Evolutionary conservation across 352 stramenopile species (phyloP), one percentile per base, ranked within the genome.

Genomic region (Globisporangium radiosum): DNA sequence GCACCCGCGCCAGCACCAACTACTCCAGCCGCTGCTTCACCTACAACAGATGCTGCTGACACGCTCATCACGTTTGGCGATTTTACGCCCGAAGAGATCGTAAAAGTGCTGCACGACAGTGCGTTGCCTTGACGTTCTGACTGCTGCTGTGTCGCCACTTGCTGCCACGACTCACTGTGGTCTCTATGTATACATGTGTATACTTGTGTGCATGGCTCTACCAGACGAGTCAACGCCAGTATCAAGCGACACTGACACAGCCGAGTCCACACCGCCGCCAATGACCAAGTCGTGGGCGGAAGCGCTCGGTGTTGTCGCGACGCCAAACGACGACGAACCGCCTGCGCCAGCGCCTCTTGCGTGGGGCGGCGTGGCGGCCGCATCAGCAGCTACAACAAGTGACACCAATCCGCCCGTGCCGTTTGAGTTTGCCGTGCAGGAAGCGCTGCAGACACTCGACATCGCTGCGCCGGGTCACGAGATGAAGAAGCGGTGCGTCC

Each of bases 401-500:
- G 36, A 55, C 15, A 59, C 70, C 14, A 52, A 37, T 19, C 10
- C n/a, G 2, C 57, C 63, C 6, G 19, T 88, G 53, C 37, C 64
- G 40, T 90, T 94, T 58, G 81, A 92, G 44, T 67, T 78, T 11
- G 85, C 80, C 6, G 71, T 94, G 25, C 82, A 94, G 54, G 64
- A 77, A 15, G 81, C 80, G 17, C 73, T 94, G 4, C 39, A 65
- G 37, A 45, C 50, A 11, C 62, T 94, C 25, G 71, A 92, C 15
- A 67, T 92, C 36, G 73, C 70, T 45, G 67, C 77, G n/a, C 73
- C 78, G 0, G 80, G 73, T 5, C 84, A 84, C 56, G 85, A 94
- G 52, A 88, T 94, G 72, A 90, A 92, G 69, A 92, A 90, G 54
- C 71, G 84, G 84, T 91, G 9, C 37, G 36, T 52, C 19, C 9